Evolutionary conservation across 2,329 filamentous ascomycete species (phyloP).

Genomic region (Diaporthe citrichinensis): DNA sequence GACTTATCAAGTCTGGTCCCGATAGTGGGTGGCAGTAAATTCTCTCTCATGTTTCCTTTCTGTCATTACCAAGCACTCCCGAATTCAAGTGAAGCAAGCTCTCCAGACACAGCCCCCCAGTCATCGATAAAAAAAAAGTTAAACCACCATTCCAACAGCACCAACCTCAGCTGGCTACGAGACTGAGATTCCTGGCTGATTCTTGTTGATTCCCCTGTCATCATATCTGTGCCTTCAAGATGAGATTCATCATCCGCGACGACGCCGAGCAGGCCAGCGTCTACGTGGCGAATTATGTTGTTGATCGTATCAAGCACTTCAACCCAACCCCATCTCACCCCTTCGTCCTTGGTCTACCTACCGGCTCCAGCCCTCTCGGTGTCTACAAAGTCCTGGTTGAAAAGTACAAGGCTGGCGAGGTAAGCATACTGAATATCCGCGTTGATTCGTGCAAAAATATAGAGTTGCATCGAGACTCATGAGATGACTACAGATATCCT

Average conservation of each 20-base stretch:
- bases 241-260: constrained; percentile 82
- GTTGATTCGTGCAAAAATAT: background rate
- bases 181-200: background rate
- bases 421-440: constrained; percentile 38
- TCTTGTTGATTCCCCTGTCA: background rate
- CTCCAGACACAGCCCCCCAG: no score
- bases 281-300: constrained; percentile 81
- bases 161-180: background rate
- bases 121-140: no score
- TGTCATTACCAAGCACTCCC: background rate
- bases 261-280: constrained; percentile 72
- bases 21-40: background rate
- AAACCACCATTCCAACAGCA: background rate
- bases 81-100: background rate
- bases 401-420: constrained; percentile 69
- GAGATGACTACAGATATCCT: constrained; percentile 46
- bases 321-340: constrained; percentile 73
- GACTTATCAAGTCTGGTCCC: constrained; percentile 35
- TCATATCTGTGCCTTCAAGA: constrained; percentile 51
- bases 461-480: background rate
- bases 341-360: constrained; percentile 81
- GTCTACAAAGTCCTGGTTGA: constrained; percentile 79
- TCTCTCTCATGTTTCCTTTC: background rate
- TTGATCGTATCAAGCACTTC: constrained; percentile 79
- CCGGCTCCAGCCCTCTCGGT: constrained; percentile 78